Conservation (phyloP, 805 yeast genomes). For the Starmerella sirachaensis region DNA sequence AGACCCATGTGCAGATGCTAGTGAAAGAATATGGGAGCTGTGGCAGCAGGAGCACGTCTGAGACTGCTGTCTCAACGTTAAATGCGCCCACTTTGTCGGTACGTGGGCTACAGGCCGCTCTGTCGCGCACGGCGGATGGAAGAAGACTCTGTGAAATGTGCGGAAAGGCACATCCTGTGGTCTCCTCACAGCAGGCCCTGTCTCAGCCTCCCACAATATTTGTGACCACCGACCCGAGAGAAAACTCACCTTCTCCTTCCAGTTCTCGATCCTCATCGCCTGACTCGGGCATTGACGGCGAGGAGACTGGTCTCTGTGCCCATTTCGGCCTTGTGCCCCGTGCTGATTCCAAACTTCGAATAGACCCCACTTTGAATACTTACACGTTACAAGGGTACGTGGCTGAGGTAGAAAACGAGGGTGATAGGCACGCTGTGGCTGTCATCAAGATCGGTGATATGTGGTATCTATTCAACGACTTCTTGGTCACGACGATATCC, state of each 20-base stretch:
- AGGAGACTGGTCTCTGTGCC: not conserved
- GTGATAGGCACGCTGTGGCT: slow-evolving; percentile 30
- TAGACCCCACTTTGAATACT: not conserved
- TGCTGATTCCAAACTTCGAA: slow-evolving; percentile 8
- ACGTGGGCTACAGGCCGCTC: slow-evolving; percentile 19
- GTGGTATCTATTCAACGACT: slow-evolving; percentile 89
- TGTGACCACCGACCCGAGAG: slow-evolving; percentile 6
- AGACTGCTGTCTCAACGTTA: not conserved
- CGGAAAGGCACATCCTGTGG: slow-evolving; percentile 41
- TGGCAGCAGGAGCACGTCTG: slow-evolving; percentile 13
- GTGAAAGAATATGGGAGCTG: slow-evolving; percentile 17
- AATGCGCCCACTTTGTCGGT: slow-evolving; percentile 12
- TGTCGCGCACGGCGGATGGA: slow-evolving; percentile 15
- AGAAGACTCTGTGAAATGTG: slow-evolving; percentile 41
- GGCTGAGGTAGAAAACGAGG: slow-evolving; percentile 26
- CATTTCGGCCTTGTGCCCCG: slow-evolving; percentile 8
- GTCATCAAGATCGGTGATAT: slow-evolving; percentile 22
- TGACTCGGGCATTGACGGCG: too few species aligned
- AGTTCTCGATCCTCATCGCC: too few species aligned
- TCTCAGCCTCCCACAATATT: slow-evolving; percentile 50
- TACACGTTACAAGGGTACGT: slow-evolving; percentile 30
- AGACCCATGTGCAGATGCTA: not conserved
- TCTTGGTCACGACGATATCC: slow-evolving; percentile 63
- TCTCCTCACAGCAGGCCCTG: slow-evolving; percentile 35
- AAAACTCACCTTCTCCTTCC: not conserved